Evolutionary conservation across 2,329 filamentous ascomycete genomes (phyloP), one percentile per base, ranked within the genome.

Genomic region (Microcera coccophila): DNA sequence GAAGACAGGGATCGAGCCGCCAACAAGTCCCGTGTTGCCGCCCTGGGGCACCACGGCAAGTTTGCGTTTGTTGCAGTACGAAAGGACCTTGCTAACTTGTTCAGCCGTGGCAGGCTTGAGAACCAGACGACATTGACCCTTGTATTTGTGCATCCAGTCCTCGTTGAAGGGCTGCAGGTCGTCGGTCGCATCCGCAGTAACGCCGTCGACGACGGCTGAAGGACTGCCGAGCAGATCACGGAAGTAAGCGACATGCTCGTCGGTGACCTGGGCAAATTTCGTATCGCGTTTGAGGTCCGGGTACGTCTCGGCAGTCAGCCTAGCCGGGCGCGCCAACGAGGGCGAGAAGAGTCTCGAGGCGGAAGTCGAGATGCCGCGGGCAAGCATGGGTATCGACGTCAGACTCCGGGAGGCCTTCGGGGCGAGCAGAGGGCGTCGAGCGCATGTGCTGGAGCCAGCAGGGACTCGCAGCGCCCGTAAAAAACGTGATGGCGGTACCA

Each of bases 61-160:
- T 70, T 82, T 81, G 58, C 91, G 84, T 56, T 94, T 84, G 67
- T 97, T 97, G 78, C 93, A 98, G 75, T 97, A 96, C 65, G 85
- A 84, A 57, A 98, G 69, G 46, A 97, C 84, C 69, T 85, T 79
- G 78, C 89, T 95, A 57, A 97, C 87, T 67, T 98, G 85, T 58
- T 91, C 83, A 1, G 88, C 91, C 14, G 81, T 85, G 39, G 77
- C 79, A 10, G 93, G 93, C 69, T 90, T 94, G 49, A 98, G 71
- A 4, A 97, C 90, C 19, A 98, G 73, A 60, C 84, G 82, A 48
- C 87, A 82, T 67, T 96, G 90, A 21, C 93, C 94, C 48, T 87
- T 84, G 72, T 95, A 98, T 71, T 98, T 98, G 68, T 87, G 84
- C 90, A 98, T 96, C 93, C 94, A 98, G 70, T 98, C 93, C 62